Base-by-base conservation (phyloP, 257 asterid genomes). In the Plantago major region DNA sequence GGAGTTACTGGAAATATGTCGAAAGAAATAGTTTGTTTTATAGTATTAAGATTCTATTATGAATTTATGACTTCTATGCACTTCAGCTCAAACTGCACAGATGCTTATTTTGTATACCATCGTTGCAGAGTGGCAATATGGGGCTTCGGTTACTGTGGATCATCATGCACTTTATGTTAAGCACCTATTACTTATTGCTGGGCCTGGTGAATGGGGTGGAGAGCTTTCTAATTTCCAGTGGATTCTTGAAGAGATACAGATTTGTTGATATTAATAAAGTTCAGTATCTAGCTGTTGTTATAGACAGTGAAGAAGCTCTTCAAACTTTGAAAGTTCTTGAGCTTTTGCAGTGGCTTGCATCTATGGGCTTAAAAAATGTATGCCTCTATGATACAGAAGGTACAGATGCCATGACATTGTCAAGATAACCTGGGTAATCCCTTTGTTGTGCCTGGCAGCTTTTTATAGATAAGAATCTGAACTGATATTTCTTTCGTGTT, bases 371-470 rank as follows among this genome's bases (percentile, higher is more conserved):
- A 51, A 77, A 60, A 71, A 80, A 74, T 49, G 78, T 89, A 40
- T 89, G 96, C 84, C 84, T 93, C 43, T 93, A 89, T 74, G 99
- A 93, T 66, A 15, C 79, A 62, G 94, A 85, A 78, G 97, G 99
- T 93, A 79, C 52, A 59, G 42, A 57, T 49, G 53, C 61, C 69
- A 43, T 40, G 42, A 43, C 14, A 66, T 59, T 17, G 52, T 56
- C 30, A 44, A 71, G 53, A 45, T 42, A 54, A 10, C 22, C 22
- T 60, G 64, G 22, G n/a, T 62, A 53, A 59, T 50, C 53, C 53
- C 16, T 42, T 65, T 55, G 3, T 30, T 18, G 51, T 60, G 12
- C 48, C 18, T 46, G 26, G 50, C 48, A 63, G 55, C 52, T 60
- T 63, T 16, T 37, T 49, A 16, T 6, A 10, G 11, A 16, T 51